Conservation (phyloP, 2,329 filamentous ascomycete genomes). For the Chaetomiaceae sp. region DNA sequence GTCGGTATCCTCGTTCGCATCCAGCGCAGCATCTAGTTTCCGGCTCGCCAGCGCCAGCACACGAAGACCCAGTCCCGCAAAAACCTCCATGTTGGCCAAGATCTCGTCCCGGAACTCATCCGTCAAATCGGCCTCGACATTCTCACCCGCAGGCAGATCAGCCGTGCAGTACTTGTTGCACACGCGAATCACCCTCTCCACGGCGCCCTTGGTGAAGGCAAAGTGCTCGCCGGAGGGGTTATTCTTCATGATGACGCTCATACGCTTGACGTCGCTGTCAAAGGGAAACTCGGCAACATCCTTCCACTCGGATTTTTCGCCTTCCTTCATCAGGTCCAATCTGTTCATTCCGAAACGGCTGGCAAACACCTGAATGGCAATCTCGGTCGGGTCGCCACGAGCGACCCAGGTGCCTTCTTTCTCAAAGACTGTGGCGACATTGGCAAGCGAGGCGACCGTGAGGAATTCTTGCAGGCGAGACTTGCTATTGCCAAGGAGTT, state of each 20-base stretch:
- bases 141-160: conserved; percentile 39
- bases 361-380: conserved; percentile 69
- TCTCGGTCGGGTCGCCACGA: conserved; percentile 66
- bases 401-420: conserved; percentile 35
- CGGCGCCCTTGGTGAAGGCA: conserved; percentile 52
- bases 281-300: conserved; percentile 66
- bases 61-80: conserved; percentile 61
- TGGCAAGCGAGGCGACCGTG: conserved; percentile 25
- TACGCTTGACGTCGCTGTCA: conserved; percentile 69
- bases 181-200: conserved; percentile 55
- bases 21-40: conserved; percentile 30
- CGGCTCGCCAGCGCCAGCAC: conserved; percentile 64
- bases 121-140: conserved; percentile 47
- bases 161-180: conserved; percentile 46
- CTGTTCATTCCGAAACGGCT: conserved; percentile 59
- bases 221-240: conserved; percentile 39
- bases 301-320: conserved; percentile 29
- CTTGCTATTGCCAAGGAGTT: conserved; percentile 43
- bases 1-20: conserved; percentile 28
- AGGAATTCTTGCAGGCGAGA: conserved; percentile 48
- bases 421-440: conserved; percentile 38
- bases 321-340: conserved; percentile 35
- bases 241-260: conserved; percentile 65
- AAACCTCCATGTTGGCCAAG: conserved; percentile 46
- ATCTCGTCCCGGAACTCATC: conserved; percentile 47